phyloP scores from a whole-genome alignment of 352 stramenopile genomes.

The Lagenidium giganteum region DNA sequence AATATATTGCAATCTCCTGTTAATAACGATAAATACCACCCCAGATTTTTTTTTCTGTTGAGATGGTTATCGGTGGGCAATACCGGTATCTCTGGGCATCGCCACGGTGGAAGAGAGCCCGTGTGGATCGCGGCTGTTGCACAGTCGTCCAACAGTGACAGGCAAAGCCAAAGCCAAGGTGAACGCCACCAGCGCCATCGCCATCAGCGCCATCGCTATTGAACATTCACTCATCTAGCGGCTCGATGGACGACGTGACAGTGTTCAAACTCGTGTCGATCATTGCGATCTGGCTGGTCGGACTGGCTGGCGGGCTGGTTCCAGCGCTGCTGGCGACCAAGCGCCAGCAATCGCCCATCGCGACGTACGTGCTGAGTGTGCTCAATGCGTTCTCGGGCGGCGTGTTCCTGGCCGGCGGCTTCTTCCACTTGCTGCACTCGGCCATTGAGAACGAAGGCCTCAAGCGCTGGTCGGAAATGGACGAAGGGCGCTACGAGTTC shows the following conservation, averaged over 20 bases:
- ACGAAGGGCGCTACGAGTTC: constrained; percentile 60
- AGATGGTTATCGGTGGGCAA: no score
- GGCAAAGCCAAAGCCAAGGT: no score
- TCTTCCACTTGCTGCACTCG: constrained; percentile 69
- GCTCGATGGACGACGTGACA: constrained; percentile 59
- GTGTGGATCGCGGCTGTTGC: no score
- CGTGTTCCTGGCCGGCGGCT: constrained; percentile 74
- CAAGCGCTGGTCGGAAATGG: constrained; percentile 52
- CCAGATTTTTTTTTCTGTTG: no score
- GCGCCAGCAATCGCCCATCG: constrained; percentile 26
- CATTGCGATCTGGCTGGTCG: constrained; percentile 66
- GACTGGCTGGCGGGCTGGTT: constrained; percentile 44
- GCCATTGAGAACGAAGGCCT: constrained; percentile 69
- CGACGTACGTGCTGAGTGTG: constrained; percentile 27
- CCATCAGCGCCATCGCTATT: no score
- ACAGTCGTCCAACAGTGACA: no score
- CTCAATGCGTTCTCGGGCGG: constrained; percentile 70
- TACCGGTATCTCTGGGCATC: no score
- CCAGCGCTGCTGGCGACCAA: constrained; percentile 38
- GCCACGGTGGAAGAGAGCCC: no score
- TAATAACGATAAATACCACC: no score
- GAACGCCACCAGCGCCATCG: no score
- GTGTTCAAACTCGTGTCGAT: constrained; percentile 81
- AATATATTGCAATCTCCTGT: no score
- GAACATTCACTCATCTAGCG: no score